phyloP scores from a whole-genome alignment of 2,329 filamentous ascomycete species.

The Blastomyces gilchristii region DNA sequence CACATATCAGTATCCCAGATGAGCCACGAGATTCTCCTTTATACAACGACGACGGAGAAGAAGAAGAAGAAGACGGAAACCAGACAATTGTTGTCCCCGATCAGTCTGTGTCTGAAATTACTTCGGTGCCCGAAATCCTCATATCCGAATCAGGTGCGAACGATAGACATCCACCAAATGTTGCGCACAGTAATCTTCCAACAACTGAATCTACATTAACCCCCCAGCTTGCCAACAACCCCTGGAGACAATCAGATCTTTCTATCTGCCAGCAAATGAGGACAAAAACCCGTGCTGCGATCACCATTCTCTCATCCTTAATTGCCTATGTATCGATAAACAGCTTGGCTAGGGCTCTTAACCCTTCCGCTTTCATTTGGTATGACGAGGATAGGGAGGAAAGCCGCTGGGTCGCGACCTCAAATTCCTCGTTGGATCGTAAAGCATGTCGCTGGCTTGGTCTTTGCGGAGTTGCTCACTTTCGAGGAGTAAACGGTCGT shows the following conservation, averaged over 20 bases:
- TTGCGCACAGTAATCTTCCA: slow-evolving; percentile 8
- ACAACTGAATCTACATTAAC: not conserved
- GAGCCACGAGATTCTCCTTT: not conserved
- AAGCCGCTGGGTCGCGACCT: slow-evolving; percentile 57
- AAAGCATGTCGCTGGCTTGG: slow-evolving; percentile 70
- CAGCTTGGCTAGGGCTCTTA: slow-evolving; percentile 46
- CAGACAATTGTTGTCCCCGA: not conserved
- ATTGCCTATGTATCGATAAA: slow-evolving; percentile 36
- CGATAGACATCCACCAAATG: not conserved
- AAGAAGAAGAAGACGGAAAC: not conserved
- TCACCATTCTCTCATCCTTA: slow-evolving; percentile 32
- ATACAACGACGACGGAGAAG: not conserved
- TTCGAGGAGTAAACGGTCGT: slow-evolving; percentile 47
- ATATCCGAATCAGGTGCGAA: not conserved
- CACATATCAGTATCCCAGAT: not conserved
- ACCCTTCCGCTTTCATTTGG: slow-evolving; percentile 52
- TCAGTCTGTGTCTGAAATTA: not conserved
- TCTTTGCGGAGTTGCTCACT: slow-evolving; percentile 67
- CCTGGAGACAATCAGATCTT: slow-evolving; percentile 6
- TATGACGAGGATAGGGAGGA: slow-evolving; percentile 54
- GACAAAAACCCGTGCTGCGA: slow-evolving; percentile 31
- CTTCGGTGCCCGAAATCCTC: not conserved
- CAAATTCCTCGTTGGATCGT: slow-evolving; percentile 62
- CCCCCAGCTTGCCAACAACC: slow-evolving; percentile 6
- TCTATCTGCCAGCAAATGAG: slow-evolving; percentile 31